Base-by-base conservation (phyloP, 768 basidiomycete species). In the Boletus vermiculosoides region DNA sequence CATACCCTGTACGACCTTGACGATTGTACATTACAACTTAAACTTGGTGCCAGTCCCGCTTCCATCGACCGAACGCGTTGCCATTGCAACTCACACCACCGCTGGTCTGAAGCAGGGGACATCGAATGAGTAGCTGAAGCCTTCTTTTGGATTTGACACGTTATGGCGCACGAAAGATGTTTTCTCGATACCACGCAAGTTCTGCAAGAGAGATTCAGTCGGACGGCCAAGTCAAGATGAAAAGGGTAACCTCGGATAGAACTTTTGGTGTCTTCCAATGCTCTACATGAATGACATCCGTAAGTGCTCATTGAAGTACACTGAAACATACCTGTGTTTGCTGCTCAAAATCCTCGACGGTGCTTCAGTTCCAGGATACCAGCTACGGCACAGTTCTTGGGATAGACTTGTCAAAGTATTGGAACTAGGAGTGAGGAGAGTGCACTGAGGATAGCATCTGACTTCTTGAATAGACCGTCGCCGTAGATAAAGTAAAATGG, bases 371-470 rank as follows among this genome's bases (percentile, higher is more conserved):
- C 64, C 60, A 11, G 49, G 36, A 28, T 84, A 92, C 91, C 91
- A 92, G 58, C 90, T 80, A 15, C 87, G 82, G 2, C 78, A 80
- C 23, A 92, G 63, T 68, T 92, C 91, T 90, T 92, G 56, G 2
- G 45, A 46, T 51, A 22, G 52, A 11, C 16, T n/a, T 45, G 25
- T 64, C 25, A 56, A 42, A 11, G 25, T 28, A 11, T 22, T 3
- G 16, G 34, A n/a, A 46, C 34, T 47, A 47, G 40, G 34, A 52
- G 2, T 45, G 16, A 16, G n/a, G 46, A n/a, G n/a, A 37, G 20
- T 20, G 4, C 57, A 93, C 79, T 0, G 91, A 88, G 42, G 91
- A 92, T 36, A 93, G n/a, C 91, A 58, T 93, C 91, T 92, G 30
- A 18, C 1, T 20, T 34, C 22, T 25, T 25, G n/a, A 11, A 52